A percentile compares a stretch with the other conserved stretches of the same genome.
phyloP scores from a whole-genome alignment of 23 red algal species.

The Pyropia haitanensis region DNA sequence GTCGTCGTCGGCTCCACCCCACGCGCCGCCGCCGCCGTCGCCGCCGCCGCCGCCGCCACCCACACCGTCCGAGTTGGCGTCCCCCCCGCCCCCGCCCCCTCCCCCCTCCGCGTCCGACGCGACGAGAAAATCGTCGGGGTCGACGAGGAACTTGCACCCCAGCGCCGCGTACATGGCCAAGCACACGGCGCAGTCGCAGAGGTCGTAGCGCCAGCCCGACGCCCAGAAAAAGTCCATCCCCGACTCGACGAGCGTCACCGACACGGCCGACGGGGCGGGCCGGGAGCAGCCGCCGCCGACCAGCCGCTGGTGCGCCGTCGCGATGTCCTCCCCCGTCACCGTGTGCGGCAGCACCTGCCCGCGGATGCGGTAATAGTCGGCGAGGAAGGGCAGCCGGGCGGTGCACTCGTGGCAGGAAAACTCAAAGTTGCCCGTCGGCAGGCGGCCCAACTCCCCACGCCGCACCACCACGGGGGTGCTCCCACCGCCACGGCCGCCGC shows the following conservation, averaged over 20 bases:
- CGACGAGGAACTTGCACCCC: too few species aligned
- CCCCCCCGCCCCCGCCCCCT: too few species aligned
- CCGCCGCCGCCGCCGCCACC: too few species aligned
- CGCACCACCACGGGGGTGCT: too few species aligned
- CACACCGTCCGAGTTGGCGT: too few species aligned
- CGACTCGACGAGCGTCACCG: slow-evolving; percentile 6
- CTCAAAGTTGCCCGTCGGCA: slow-evolving; percentile 28
- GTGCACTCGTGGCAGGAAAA: slow-evolving; percentile 54
- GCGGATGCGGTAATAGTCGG: slow-evolving; percentile 30
- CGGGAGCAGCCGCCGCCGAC: slow-evolving; percentile 6
- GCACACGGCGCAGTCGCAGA: slow-evolving; percentile 34
- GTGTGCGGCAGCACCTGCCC: slow-evolving; percentile 10
- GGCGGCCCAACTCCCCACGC: background rate
- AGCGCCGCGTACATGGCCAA: slow-evolving; percentile 10
- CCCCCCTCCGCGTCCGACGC: too few species aligned
- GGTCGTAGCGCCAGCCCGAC: slow-evolving; percentile 16
- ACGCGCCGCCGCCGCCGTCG: too few species aligned
- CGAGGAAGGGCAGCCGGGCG: slow-evolving; percentile 20
- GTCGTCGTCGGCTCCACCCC: too few species aligned
- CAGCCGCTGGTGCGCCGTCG: background rate
- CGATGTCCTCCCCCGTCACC: background rate
- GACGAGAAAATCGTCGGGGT: too few species aligned
- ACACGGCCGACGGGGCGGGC: slow-evolving; percentile 14
- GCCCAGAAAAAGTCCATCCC: slow-evolving; percentile 39
- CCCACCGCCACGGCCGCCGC: too few species aligned